Conservation (phyloP, 768 basidiomycete species). For the Coprinopsis sp. region DNA sequence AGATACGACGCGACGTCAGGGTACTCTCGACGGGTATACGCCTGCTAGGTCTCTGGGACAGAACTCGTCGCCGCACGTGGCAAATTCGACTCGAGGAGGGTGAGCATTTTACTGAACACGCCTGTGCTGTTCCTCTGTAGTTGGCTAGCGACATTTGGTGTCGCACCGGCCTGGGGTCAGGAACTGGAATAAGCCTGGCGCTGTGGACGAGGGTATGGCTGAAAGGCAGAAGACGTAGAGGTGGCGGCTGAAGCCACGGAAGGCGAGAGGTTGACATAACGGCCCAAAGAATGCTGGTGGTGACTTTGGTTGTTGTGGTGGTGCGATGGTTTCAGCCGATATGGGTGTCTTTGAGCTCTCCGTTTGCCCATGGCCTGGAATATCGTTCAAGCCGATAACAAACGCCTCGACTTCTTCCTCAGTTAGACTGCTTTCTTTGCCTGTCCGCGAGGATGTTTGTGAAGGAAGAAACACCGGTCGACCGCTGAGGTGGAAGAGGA, state of each 20-base stretch:
- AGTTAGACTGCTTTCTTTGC: slow-evolving; percentile 12
- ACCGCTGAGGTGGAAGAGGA: background rate
- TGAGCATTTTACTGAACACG: slow-evolving; percentile 6
- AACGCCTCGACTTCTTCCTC: slow-evolving; percentile 20
- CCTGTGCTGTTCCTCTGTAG: too few relatives aligned
- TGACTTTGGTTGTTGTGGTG: background rate
- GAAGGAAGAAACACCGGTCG: too few relatives aligned
- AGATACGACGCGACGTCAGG: too few relatives aligned
- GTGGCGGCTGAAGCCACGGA: slow-evolving; percentile 29
- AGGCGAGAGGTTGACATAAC: slow-evolving; percentile 24
- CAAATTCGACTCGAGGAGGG: slow-evolving; percentile 8
- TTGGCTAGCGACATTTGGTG: too few relatives aligned
- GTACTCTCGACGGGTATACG: too few relatives aligned
- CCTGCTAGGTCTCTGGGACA: slow-evolving; percentile 8
- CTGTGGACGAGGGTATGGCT: slow-evolving; percentile 45
- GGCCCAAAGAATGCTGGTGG: background rate
- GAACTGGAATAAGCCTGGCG: slow-evolving; percentile 62
- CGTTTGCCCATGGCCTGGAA: slow-evolving; percentile 24
- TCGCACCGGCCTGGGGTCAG: slow-evolving; percentile 35
- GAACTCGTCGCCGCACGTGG: slow-evolving; percentile 10
- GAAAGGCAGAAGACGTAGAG: slow-evolving; percentile 40
- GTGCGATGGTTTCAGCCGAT: slow-evolving; percentile 29
- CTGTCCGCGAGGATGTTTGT: too few relatives aligned
- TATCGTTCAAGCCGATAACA: slow-evolving; percentile 23
- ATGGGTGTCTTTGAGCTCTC: slow-evolving; percentile 59